Conservation (phyloP, 371 early-diverging fungal genomes). For the Syncephalastrum sp. region DNA sequence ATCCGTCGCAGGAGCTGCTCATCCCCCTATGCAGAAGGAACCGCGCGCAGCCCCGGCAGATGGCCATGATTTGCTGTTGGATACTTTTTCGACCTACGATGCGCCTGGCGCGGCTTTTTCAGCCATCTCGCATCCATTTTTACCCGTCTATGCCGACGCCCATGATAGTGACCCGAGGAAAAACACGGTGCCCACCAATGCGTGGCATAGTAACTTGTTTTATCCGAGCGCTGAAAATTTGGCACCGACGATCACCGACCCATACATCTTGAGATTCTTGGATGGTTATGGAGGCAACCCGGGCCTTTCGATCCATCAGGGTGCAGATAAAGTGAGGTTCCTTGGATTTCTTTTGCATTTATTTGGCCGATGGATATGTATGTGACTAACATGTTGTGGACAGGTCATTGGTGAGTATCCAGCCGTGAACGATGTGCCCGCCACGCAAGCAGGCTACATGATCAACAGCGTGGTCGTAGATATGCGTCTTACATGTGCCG, state of each 20-base stretch:
- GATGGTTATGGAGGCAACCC: conserved; percentile 42
- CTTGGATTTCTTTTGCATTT: background rate
- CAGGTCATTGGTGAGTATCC: conserved; percentile 37
- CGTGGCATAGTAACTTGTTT: conserved; percentile 50
- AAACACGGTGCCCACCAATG: conserved; percentile 42
- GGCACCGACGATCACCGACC: conserved; percentile 48
- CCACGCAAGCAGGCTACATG: conserved; percentile 32
- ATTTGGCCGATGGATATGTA: background rate
- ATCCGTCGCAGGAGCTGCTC: no score
- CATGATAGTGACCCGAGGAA: background rate
- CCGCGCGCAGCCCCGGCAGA: no score
- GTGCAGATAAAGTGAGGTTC: background rate
- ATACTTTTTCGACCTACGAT: background rate
- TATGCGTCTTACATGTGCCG: conserved; percentile 32
- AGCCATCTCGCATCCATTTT: conserved; percentile 28
- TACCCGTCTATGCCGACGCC: conserved; percentile 29
- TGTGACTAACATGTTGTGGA: background rate
- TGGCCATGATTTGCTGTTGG: no score
- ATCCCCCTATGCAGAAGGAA: no score
- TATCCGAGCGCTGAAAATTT: conserved; percentile 36
- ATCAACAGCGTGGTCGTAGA: conserved; percentile 43
- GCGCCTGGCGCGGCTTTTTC: conserved; percentile 3
- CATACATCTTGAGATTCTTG: conserved; percentile 41
- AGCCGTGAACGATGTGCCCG: conserved; percentile 40
- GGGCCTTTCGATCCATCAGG: conserved; percentile 35